Percentiles rank a stretch among this genome's conserved stretches.
These are phyloP conservation scores for Citrus cavaleriei DNA, from an alignment of 345 rosid species.

Conservation along the genomic window DNA sequence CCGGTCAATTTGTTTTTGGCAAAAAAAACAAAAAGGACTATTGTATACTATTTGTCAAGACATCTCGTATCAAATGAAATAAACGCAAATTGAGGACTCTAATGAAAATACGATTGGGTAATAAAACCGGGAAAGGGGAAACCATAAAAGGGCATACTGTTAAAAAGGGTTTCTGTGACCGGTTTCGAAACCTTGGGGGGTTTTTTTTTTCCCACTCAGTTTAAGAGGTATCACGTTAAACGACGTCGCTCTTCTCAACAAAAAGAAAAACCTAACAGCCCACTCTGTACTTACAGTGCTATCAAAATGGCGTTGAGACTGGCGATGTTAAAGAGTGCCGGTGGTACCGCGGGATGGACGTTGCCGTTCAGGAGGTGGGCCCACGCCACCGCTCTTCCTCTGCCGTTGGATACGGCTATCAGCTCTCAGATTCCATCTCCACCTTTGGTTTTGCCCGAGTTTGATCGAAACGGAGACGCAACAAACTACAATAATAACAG, in stretches of 20 bases:
- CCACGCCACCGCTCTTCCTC: slow-evolving; percentile 41
- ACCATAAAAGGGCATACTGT: too few species aligned
- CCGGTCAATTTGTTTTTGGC: neutral
- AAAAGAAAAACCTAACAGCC: neutral
- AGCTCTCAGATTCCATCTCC: slow-evolving; percentile 22
- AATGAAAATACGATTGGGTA: neutral
- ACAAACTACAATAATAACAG: slow-evolving; percentile 15
- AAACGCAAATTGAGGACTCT: neutral
- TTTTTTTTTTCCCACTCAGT: too few species aligned
- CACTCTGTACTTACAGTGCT: neutral
- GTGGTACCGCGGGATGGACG: slow-evolving; percentile 14
- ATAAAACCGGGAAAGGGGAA: too few species aligned
- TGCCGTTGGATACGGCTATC: slow-evolving; percentile 34
- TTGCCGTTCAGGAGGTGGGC: slow-evolving; percentile 31
- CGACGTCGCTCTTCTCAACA: neutral
- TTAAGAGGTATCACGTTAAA: neutral
- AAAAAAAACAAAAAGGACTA: neutral
- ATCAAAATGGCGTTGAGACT: slow-evolving; percentile 50
- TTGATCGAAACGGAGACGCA: slow-evolving; percentile 28
- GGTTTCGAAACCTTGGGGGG: too few species aligned
- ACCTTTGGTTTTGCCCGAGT: slow-evolving; percentile 41
- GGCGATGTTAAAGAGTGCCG: slow-evolving; percentile 40
- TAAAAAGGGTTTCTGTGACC: too few species aligned
- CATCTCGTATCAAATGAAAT: neutral
- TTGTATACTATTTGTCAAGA: neutral